These are phyloP conservation scores for Hansenula lynferdii DNA, from an alignment of 1,139 yeast genomes.

Conservation along the genomic window DNA sequence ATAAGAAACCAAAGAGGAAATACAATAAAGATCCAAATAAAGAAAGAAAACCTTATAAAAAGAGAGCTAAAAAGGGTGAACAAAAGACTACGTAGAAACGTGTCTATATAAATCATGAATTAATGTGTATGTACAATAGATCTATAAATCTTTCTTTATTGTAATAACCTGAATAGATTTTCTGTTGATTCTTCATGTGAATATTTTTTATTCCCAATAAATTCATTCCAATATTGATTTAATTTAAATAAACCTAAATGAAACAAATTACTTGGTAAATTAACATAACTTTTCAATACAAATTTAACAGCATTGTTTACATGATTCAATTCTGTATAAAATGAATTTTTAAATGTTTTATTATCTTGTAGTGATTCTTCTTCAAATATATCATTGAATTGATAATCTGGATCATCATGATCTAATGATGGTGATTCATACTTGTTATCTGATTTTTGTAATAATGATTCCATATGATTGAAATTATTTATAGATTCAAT, in stretches of 20 bases:
- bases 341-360: conserved; percentile 35
- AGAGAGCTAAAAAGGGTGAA: conserved; percentile 23
- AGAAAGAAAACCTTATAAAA: conserved; percentile 24
- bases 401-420: conserved; percentile 14
- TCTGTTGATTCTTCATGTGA: conserved; percentile 12
- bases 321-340: conserved; percentile 49
- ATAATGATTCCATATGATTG: conserved; percentile 44
- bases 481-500: conserved; percentile 70
- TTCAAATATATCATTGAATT: conserved; percentile 1
- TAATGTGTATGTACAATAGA: no score
- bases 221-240: conserved; percentile 65
- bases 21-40: conserved; percentile 19
- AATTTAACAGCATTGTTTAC: conserved; percentile 64
- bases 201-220: conserved; percentile 53
- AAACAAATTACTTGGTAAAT: conserved; percentile 63
- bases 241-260: conserved; percentile 43
- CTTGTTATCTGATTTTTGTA: conserved; percentile 14
- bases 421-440: conserved; percentile 21
- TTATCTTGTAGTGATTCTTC: conserved; percentile 12
- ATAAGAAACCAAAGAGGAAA: conserved; percentile 20
- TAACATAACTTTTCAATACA: conserved; percentile 59
- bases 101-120: no score
- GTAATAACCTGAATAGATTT: conserved; percentile 15
- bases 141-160: no score
- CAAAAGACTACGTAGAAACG: no score